A percentile compares a stretch with the other conserved stretches of the same genome.
phyloP scores from a whole-genome alignment of 2,329 filamentous ascomycete genomes.

The Aspergillus quadricinctus region DNA sequence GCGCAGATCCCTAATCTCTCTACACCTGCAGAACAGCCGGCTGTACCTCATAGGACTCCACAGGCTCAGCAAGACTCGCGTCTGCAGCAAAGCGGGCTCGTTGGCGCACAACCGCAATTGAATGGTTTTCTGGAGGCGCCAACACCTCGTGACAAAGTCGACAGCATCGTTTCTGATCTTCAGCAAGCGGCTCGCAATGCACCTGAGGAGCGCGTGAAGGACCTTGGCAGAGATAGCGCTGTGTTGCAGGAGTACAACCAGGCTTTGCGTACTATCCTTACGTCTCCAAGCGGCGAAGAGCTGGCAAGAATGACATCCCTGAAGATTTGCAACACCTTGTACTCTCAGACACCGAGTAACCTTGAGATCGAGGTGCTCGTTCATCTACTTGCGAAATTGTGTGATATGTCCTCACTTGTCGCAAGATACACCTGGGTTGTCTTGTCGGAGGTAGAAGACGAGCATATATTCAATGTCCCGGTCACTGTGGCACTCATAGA shows the following conservation, averaged over 20 bases:
- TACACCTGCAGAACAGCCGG: conserved; percentile 59
- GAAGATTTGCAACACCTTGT: conserved; percentile 54
- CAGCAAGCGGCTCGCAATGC: conserved; percentile 54
- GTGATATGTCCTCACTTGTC: conserved; percentile 55
- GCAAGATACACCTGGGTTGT: conserved; percentile 49
- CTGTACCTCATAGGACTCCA: conserved; percentile 54
- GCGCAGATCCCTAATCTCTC: conserved; percentile 57
- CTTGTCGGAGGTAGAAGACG: conserved; percentile 52
- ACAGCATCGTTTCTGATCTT: conserved; percentile 53
- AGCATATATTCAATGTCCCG: conserved; percentile 59
- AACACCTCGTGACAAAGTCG: conserved; percentile 50
- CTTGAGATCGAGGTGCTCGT: conserved; percentile 62
- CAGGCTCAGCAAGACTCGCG: conserved; percentile 47
- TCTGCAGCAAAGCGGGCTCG: conserved; percentile 35
- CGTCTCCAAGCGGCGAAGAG: conserved; percentile 53
- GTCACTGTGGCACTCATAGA: conserved; percentile 59
- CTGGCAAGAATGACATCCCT: conserved; percentile 54
- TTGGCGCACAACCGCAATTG: conserved; percentile 45
- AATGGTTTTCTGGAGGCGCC: conserved; percentile 59
- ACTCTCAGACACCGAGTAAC: conserved; percentile 50
- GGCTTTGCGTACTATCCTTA: conserved; percentile 50
- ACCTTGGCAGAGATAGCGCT: conserved; percentile 51
- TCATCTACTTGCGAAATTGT: conserved; percentile 58
- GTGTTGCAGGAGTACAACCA: conserved; percentile 58
- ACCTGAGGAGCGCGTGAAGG: conserved; percentile 54